phyloP scores from a whole-genome alignment of 2,329 filamentous ascomycete genomes.

The Elsinoe ampelina region DNA sequence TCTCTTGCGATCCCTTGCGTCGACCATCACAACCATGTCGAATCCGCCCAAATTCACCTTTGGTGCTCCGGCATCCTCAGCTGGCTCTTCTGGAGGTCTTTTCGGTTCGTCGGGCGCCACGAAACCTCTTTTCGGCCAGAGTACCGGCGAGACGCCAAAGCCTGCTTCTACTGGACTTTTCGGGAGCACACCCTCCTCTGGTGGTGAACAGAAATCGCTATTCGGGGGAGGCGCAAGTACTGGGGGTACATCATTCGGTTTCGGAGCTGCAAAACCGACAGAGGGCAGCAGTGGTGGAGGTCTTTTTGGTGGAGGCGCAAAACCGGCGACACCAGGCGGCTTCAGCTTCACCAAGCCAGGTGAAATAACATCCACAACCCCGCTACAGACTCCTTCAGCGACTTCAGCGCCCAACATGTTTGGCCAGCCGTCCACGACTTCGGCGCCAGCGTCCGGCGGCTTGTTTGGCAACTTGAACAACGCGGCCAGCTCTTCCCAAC shows the following conservation, averaged over 20 bases:
- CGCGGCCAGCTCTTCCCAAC: background rate
- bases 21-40: constrained; percentile 17
- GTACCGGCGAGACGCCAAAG: constrained; percentile 13
- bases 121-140: constrained; percentile 17
- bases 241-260: constrained; percentile 16
- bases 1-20: constrained; percentile 9
- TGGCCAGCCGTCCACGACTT: background rate
- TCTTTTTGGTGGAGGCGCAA: constrained; percentile 17
- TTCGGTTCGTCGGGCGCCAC: constrained; percentile 13
- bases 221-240: constrained; percentile 20
- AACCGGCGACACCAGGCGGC: constrained; percentile 7
- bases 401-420: constrained; percentile 7
- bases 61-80: constrained; percentile 28
- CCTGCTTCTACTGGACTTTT: constrained; percentile 22
- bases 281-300: constrained; percentile 9
- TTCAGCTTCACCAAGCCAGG: constrained; percentile 15
- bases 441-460: constrained; percentile 1
- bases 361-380: constrained; percentile 36
- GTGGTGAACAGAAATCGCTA: constrained; percentile 14
- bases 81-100: constrained; percentile 21
- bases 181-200: constrained; percentile 22
- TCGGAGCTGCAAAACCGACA: constrained; percentile 13
- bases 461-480: constrained; percentile 12
- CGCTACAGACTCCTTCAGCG: constrained; percentile 39
- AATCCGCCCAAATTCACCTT: constrained; percentile 25